phyloP scores from a whole-genome alignment of 148 eudicot genomes.

The Chenopodium quinoa region DNA sequence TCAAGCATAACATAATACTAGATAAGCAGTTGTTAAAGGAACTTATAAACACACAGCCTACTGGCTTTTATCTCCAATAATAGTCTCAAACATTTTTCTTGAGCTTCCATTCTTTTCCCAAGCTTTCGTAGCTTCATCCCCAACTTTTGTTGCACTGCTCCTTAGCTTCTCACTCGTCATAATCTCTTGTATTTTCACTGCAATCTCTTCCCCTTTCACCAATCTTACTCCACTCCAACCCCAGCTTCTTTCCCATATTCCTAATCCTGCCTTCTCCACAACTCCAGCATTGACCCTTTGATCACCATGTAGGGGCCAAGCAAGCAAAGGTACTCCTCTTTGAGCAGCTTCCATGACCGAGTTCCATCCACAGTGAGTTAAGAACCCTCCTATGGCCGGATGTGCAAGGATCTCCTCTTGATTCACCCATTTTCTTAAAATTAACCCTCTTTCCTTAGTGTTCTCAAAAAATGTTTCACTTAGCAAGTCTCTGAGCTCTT shows the following conservation, averaged over 20 bases:
- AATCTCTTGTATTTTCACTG: constrained; percentile 39
- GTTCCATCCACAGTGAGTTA: constrained; percentile 37
- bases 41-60: too few species aligned
- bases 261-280: constrained; percentile 45
- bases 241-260: constrained; percentile 50
- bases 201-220: constrained; percentile 39
- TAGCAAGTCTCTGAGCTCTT: constrained; percentile 21
- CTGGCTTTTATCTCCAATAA: not conserved
- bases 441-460: constrained; percentile 27
- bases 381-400: constrained; percentile 47
- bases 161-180: constrained; percentile 37
- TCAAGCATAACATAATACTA: too few species aligned
- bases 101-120: constrained; percentile 41
- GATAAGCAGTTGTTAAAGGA: too few species aligned
- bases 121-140: constrained; percentile 34
- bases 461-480: constrained; percentile 32
- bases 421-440: constrained; percentile 37
- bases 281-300: constrained; percentile 55
- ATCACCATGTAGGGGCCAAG: constrained; percentile 59
- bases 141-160: constrained; percentile 29
- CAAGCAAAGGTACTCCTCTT: constrained; percentile 38
- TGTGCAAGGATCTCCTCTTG: constrained; percentile 43
- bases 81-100: constrained; percentile 14
- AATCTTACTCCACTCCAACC: constrained; percentile 39
- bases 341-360: constrained; percentile 30